These are phyloP conservation scores for Multifurca ochricompacta DNA, from an alignment of 768 basidiomycete species.

Conservation along the genomic window DNA sequence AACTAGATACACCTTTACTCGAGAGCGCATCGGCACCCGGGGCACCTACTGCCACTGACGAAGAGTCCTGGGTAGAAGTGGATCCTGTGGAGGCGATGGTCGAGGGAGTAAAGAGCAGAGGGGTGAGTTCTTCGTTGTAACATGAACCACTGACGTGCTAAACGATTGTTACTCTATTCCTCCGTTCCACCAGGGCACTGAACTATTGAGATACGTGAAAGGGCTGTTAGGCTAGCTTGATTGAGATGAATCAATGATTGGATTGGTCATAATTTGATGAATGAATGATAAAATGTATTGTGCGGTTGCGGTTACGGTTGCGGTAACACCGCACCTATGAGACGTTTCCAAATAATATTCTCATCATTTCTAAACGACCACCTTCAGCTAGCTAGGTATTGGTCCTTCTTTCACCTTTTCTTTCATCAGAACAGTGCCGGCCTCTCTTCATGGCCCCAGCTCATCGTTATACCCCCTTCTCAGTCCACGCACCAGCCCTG, in stretches of 20 bases:
- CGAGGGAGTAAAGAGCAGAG: conserved; percentile 62
- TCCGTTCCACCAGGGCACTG: conserved; percentile 36
- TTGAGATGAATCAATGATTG: neutral
- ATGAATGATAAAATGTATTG: neutral
- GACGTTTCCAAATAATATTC: neutral
- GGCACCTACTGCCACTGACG: conserved; percentile 29
- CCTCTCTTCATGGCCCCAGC: conserved; percentile 34
- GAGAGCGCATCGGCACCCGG: conserved; percentile 19
- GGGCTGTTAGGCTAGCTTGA: conserved; percentile 13
- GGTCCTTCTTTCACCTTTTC: neutral
- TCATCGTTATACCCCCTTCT: conserved; percentile 45
- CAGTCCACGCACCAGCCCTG: conserved; percentile 37
- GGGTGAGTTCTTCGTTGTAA: conserved; percentile 35
- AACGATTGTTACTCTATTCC: conserved; percentile 3
- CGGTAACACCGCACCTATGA: neutral
- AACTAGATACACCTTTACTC: neutral
- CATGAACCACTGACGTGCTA: too few relatives aligned
- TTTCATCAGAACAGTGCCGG: neutral
- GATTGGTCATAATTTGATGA: neutral
- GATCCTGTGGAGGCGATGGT: conserved; percentile 67
- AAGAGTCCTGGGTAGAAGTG: conserved; percentile 27
- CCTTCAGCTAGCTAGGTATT: too few relatives aligned
- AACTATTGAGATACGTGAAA: conserved; percentile 20
- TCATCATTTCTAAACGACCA: too few relatives aligned
- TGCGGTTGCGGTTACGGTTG: neutral